Conservation (phyloP, 768 basidiomycete genomes). For the Tylopilus sp. region DNA sequence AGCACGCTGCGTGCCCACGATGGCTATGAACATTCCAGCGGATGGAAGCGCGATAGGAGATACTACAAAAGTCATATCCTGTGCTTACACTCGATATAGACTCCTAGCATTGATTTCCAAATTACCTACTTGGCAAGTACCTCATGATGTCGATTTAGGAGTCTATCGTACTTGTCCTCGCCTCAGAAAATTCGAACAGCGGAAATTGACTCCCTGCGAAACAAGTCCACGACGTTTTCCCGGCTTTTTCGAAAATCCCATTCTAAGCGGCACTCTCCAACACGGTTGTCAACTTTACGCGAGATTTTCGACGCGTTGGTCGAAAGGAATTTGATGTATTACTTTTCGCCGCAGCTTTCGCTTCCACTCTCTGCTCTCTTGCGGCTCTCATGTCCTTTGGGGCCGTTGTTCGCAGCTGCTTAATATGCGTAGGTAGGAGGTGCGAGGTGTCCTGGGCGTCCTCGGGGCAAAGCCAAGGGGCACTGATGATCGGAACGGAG, state of each 20-base stretch:
- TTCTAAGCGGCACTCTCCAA: slow-evolving; percentile 1
- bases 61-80: background rate
- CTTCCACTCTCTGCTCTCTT: slow-evolving; percentile 53
- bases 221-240: background rate
- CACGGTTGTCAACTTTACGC: slow-evolving; percentile 18
- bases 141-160: background rate
- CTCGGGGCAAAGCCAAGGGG: slow-evolving; percentile 57
- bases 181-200: background rate
- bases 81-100: background rate
- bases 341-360: slow-evolving; percentile 46
- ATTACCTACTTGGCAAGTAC: background rate
- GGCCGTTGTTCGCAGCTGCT: slow-evolving; percentile 73
- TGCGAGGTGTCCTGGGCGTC: slow-evolving; percentile 13
- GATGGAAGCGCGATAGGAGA: background rate
- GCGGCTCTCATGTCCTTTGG: slow-evolving; percentile 77
- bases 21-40: slow-evolving; percentile 59
- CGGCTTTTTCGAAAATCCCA: background rate
- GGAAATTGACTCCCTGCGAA: background rate
- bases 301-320: slow-evolving; percentile 15
- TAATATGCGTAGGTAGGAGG: slow-evolving; percentile 72
- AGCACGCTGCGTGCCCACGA: slow-evolving; percentile 59
- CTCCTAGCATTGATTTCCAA: background rate
- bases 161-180: background rate
- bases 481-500: slow-evolving; percentile 52
- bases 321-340: slow-evolving; percentile 10